Base-by-base conservation (phyloP, 208 protist species). In the Wallacemonas sp. region DNA sequence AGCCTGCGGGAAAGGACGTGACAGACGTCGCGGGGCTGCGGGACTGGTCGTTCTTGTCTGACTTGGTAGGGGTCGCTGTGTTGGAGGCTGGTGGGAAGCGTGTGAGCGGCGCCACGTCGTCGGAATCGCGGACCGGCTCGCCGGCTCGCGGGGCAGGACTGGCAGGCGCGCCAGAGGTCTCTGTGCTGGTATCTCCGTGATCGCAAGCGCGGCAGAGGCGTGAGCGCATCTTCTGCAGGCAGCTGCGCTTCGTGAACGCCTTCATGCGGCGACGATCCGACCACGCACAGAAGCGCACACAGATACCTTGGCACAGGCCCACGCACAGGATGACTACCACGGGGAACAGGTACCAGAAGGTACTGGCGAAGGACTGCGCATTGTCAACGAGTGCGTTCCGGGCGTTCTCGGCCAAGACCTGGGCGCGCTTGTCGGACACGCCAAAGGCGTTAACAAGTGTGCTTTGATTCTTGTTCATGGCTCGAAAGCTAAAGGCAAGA, bases 341-440 rank as follows among this genome's bases (percentile, higher is more conserved):
- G 0, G 68, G 1, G 4, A 73, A 29, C 27, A 69, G 46, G 48
- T 57, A 73, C 66, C 65, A 73, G 67, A 73, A 77, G 14, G n/a
- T 24, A 16, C 43, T 57, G 4, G 58, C 12, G 21, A 49, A 23
- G 41, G 36, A 65, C 30, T 65, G 23, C 2, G 41, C 41, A 27
- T 27, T 24, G 3, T 9, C 11, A 4, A 58, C n/a, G 16, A 58
- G 30, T 3, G 32, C 9, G 6, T 6, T 17, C 4, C n/a, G 30
- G 52, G 4, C 32, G 4, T 4, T 26, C 3, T 58, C 52, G 4
- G 52, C 11, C 32, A 14, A 24, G 32, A 29, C 16, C 4, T 21
- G 5, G 14, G 52, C 47, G 12, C 4, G 26, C 6, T 9, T 32
- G 24, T 19, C 19, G 5, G 47, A n/a, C n/a, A n/a, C n/a, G n/a